These are phyloP conservation scores for Calendula officinalis DNA, from an alignment of 129 eudicot genomes.

Conservation along the genomic window DNA sequence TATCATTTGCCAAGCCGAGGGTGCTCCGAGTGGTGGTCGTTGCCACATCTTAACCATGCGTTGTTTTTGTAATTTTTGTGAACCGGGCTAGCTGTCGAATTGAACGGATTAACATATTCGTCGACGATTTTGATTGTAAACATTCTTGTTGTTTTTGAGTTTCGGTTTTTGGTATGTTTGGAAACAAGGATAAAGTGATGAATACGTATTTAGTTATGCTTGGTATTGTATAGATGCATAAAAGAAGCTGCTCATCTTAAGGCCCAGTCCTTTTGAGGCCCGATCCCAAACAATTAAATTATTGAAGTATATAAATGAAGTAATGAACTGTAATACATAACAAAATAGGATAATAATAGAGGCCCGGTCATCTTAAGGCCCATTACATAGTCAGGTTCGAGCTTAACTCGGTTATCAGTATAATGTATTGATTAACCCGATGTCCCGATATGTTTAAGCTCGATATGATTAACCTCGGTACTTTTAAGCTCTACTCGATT, in stretches of 20 bases:
- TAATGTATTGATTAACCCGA: too few species aligned
- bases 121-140: conserved; percentile 14
- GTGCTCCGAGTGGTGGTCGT: conserved; percentile 38
- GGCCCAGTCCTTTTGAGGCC: background rate
- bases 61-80: conserved; percentile 31
- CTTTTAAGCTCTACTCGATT: too few species aligned
- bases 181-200: background rate
- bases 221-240: background rate
- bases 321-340: too few species aligned
- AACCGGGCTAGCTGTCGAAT: conserved; percentile 20
- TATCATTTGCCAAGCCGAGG: conserved; percentile 34
- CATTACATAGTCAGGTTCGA: too few species aligned
- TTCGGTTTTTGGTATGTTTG: background rate
- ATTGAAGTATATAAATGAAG: too few species aligned
- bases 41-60: conserved; percentile 30
- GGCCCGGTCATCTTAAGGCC: too few species aligned
- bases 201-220: background rate
- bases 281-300: background rate
- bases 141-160: background rate
- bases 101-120: background rate
- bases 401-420: too few species aligned
- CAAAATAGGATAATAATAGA: too few species aligned
- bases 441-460: too few species aligned
- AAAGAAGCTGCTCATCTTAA: background rate
- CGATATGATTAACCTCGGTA: too few species aligned